Evolutionary conservation across 305 asterid genomes (phyloP), one percentile per base, ranked within the genome.

Genomic region (Fraxinus albicans): DNA sequence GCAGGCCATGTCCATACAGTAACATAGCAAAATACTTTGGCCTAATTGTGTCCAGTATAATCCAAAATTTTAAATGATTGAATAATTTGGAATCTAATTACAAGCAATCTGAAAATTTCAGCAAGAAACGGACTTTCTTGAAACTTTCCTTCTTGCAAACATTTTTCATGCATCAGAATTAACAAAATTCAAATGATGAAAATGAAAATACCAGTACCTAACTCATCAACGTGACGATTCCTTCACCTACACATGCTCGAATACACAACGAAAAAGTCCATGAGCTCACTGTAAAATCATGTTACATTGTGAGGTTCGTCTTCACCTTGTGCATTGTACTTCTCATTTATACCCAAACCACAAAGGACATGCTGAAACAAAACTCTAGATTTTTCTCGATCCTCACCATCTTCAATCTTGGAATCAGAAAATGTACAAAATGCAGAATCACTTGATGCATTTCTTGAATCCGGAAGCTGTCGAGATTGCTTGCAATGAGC

Each of bases 401-500:
- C 80, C 15, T 77, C 83, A 55, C 36, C 25, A 19, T 25, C 80
- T 42, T 58, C 58, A 79, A 88, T 84, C 81, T 79, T 81, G 69
- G 86, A 83, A 81, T 31, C 21, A 9, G 76, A 70, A 33, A 70
- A 70, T 44, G 78, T 40, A 31, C 76, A 38, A 75, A 81, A 74
- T 29, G 44, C 44, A 13, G 65, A 65, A 65, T 75, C 80, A 25
- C 44, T 25, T 27, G 84, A 53, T 70, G 77, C 17, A 76, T 69
- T 72, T 79, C 60, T 84, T 77, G 91, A 79, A 79, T 81, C 81
- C 58, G 81, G 76, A 63, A 65, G 65, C 65, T 86, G 88, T 78
- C 92, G 93, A 79, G 97, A 94, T 60, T 87, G 90, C 86, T 93
- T 94, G 91, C 99, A 96, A 80, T 96, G 94, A 55, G 94, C 98